A percentile compares a stretch with the other conserved stretches of the same genome.
phyloP scores from a whole-genome alignment of 768 basidiomycete genomes.

The Boletellus ananas region DNA sequence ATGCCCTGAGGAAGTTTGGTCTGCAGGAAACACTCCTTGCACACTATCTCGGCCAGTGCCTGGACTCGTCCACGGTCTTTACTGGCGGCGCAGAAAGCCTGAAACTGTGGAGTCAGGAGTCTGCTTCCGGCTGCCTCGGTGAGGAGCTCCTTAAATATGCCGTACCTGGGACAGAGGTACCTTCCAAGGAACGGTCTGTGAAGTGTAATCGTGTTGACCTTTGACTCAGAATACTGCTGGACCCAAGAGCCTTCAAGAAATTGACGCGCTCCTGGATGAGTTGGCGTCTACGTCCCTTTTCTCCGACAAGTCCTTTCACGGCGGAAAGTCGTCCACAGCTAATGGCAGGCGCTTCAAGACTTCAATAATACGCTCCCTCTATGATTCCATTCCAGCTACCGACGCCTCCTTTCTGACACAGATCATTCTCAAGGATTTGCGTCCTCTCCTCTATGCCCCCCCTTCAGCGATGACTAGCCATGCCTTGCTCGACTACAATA shows the following conservation, averaged over 20 bases:
- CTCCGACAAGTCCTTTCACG: conserved; percentile 48
- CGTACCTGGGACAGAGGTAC: conserved; percentile 36
- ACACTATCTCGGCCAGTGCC: conserved; percentile 45
- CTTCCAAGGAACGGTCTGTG: background rate
- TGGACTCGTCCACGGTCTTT: conserved; percentile 37
- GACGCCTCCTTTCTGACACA: conserved; percentile 75
- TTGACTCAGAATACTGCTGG: conserved; percentile 19
- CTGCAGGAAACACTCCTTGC: conserved; percentile 66
- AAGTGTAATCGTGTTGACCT: conserved; percentile 3
- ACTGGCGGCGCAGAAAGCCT: conserved; percentile 24
- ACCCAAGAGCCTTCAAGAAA: conserved; percentile 39
- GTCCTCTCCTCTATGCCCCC: conserved; percentile 73
- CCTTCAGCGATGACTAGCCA: conserved; percentile 42
- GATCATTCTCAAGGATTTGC: conserved; percentile 83
- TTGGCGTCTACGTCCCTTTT: conserved; percentile 66
- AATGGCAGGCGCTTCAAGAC: conserved; percentile 31
- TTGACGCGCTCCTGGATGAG: conserved; percentile 70
- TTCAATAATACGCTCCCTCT: conserved; percentile 54
- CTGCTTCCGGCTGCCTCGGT: conserved; percentile 66
- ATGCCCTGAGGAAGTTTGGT: conserved; percentile 63
- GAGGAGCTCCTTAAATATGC: conserved; percentile 49
- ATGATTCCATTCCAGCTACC: conserved; percentile 51
- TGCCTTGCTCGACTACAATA: conserved; percentile 54
- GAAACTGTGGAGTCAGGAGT: conserved; percentile 39
- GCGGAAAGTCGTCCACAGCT: conserved; percentile 24